Base-by-base conservation (phyloP, 352 stramenopile genomes). In the Pythium phragmiticola region DNA sequence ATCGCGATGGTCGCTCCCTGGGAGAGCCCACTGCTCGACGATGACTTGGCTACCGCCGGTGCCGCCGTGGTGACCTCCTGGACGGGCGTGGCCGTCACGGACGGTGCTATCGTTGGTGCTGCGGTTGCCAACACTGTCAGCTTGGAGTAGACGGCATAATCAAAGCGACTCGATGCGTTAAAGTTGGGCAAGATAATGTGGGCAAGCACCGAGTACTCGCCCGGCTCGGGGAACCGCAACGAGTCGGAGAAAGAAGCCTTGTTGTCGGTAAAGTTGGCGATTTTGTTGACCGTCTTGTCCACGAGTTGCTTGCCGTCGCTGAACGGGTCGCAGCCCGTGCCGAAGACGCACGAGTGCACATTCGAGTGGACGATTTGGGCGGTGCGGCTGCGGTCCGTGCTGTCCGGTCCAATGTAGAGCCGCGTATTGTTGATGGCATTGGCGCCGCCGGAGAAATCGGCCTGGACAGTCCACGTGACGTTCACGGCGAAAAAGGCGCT, bases 1-100 rank as follows among this genome's bases (percentile, higher is more conserved):
- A 90, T 89, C 9, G 73, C 80, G 60, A 89, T 74, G 14, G 80
- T 76, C 14, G 73, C 73, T 2, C 57, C 72, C 21, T 68, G 67
- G 1, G 82, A 89, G 11, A 90, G 61, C 0, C 76, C 50, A 30
- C 72, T 74, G 37, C 36, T 61, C 1, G 59, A 34, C 21, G 63
- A 39, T 13, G 34, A 39, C 34, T 39, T 9, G 34, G 34, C 34
- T 39, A 2, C 11, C 34, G 34, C 34, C 34, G 34, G 34, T 13
- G 34, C 34, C 34, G 34, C 34, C 34, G 34, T 39, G 11, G 34
- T 39, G 34, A 39, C 7, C 34, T 23, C 3, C 48, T 43, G 4
- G 55, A 52, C 1, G 55, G 61, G 58, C 0, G 63, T n/a, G 0
- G 56, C 63, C 0, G 60, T 16, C 2, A 51, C 63, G 4, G 60